phyloP scores from a whole-genome alignment of 2,329 filamentous ascomycete species.

The Sordariomycetes sp. region DNA sequence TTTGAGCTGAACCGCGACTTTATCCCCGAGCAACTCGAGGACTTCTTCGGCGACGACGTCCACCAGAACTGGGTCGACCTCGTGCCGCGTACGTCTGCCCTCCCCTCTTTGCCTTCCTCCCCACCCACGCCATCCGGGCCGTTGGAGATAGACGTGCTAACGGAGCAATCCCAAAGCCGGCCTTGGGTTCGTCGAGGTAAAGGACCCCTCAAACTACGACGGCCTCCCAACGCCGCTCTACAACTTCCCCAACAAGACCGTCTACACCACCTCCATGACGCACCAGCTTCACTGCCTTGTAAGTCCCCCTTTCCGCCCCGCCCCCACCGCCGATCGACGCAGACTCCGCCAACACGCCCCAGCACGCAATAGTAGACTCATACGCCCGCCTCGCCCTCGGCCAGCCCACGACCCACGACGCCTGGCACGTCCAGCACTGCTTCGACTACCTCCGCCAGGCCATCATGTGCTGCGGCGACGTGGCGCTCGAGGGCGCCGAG shows the following conservation, averaged over 20 bases:
- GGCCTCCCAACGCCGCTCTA: slow-evolving; percentile 21
- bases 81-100: slow-evolving; percentile 16
- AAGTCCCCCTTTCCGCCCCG: slow-evolving; percentile 1
- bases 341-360: slow-evolving; percentile 5
- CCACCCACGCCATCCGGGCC: background rate
- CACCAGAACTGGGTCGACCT: slow-evolving; percentile 22
- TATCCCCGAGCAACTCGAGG: slow-evolving; percentile 21
- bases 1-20: slow-evolving; percentile 22
- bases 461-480: slow-evolving; percentile 30
- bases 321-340: background rate
- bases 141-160: background rate
- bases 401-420: slow-evolving; percentile 4
- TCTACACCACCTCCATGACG: slow-evolving; percentile 27
- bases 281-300: slow-evolving; percentile 30
- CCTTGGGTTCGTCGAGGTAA: slow-evolving; percentile 23
- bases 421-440: slow-evolving; percentile 31
- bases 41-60: slow-evolving; percentile 21
- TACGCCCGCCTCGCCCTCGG: slow-evolving; percentile 12
- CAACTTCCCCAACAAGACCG: slow-evolving; percentile 17
- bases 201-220: slow-evolving; percentile 17
- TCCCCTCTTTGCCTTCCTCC: background rate
- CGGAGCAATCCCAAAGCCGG: slow-evolving; percentile 11
- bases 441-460: slow-evolving; percentile 33
- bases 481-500: slow-evolving; percentile 27
- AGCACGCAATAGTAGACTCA: slow-evolving; percentile 18